Base-by-base conservation (phyloP, 805 yeast genomes). In the Starmerella cellae region DNA sequence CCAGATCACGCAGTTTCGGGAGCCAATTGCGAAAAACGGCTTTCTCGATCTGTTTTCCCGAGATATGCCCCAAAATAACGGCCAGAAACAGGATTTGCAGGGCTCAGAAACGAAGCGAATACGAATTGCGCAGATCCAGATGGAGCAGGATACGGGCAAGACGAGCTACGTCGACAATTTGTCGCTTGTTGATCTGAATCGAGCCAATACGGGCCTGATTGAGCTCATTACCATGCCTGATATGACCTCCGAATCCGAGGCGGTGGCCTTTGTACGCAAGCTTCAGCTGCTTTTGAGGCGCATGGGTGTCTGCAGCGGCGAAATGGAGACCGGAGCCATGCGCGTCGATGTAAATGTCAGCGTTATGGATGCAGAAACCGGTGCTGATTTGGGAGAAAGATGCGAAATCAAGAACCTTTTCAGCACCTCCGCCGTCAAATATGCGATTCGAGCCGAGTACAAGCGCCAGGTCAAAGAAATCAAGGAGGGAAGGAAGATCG, bases 91-190 rank as follows among this genome's bases (percentile, higher is more conserved):
- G n/a, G 8, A n/a, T 8, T 16, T 23, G 9, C 30, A 18, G 24
- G 36, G 4, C n/a, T 23, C 4, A 16, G 16, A 4, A 13, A 22
- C 38, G 9, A 2, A 58, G 60, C 44, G 49, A 11, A 47, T 49
- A 8, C 60, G 72, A 2, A 75, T 91, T 21, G 75, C 71, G 42
- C 96, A 88, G 60, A 61, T 91, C 31, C 98, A 91, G 58, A 62
- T 91, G 19, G 98, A 91, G 57, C 98, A 91, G 60, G 98, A 88
- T 56, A 88, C 96, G 0, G 97, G 94, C 2, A 78, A 83, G 54
- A 73, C 88, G 1, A 64, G 70, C 16, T 79, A 83, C 58, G 60
- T 64, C 23, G 65, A 59, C 27, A 59, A 58, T 1, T 49, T 53
- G 5, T 59, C 76, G 2, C 60, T 71, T 37, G 70, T 88, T 17